Evolutionary conservation across 1,284 basidiomycete species (phyloP).

Genomic region (Cutaneotrichosporon sp.): DNA sequence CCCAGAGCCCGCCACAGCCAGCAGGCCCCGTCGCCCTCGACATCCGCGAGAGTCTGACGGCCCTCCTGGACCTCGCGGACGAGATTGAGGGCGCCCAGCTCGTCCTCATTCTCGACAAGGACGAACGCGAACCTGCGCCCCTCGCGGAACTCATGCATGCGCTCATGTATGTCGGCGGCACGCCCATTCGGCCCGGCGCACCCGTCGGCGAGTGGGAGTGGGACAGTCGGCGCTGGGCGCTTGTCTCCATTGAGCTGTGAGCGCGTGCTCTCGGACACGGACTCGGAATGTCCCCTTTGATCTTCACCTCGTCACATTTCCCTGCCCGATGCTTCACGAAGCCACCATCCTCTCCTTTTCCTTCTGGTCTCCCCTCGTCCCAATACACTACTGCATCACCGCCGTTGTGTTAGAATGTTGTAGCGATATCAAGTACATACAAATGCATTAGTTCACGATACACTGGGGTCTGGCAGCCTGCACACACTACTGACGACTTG

Average conservation of each 20-base stretch:
- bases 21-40: conserved; percentile 27
- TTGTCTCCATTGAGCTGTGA: conserved; percentile 48
- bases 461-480: too few relatives aligned
- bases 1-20: conserved; percentile 27
- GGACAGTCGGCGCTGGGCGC: conserved; percentile 43
- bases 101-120: conserved; percentile 40
- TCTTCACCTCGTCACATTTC: background rate
- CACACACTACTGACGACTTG: too few relatives aligned
- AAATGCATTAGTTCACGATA: background rate
- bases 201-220: conserved; percentile 44
- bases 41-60: conserved; percentile 44
- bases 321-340: background rate
- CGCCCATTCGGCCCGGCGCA: conserved; percentile 34
- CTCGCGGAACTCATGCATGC: conserved; percentile 44
- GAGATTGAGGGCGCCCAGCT: conserved; percentile 37
- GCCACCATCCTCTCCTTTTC: background rate
- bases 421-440: background rate
- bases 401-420: background rate
- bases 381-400: background rate
- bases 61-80: conserved; percentile 46
- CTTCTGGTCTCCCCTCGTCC: background rate
- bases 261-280: background rate
- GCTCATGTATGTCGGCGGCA: conserved; percentile 47
- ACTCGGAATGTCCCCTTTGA: background rate
- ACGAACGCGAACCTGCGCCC: conserved; percentile 37